phyloP scores from a whole-genome alignment of 257 asterid species.

The Solanum pennellii region DNA sequence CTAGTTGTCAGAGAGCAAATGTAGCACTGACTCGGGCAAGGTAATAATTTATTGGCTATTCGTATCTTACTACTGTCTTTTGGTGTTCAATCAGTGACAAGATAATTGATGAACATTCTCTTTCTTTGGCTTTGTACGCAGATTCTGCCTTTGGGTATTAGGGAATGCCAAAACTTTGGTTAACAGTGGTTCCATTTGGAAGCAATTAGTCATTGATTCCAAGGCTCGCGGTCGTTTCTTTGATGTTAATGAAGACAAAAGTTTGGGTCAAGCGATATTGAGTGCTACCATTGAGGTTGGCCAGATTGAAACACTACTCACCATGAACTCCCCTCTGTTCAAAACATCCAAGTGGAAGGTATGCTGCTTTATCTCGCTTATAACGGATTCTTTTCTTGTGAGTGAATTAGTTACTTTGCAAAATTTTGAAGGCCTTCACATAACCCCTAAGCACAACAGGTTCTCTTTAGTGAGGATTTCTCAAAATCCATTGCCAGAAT shows the following conservation, averaged over 20 bases:
- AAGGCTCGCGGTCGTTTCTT: slow-evolving; percentile 45
- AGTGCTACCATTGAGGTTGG: slow-evolving; percentile 22
- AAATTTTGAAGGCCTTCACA: neutral
- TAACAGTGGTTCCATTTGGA: slow-evolving; percentile 57
- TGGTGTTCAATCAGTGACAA: neutral
- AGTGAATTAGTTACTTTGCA: neutral
- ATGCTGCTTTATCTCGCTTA: neutral
- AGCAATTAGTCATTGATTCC: slow-evolving; percentile 36
- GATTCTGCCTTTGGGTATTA: slow-evolving; percentile 61
- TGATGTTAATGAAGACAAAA: slow-evolving; percentile 30
- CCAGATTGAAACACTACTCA: slow-evolving; percentile 17
- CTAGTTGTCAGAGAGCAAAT: slow-evolving; percentile 42
- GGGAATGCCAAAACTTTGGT: slow-evolving; percentile 50
- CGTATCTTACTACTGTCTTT: neutral
- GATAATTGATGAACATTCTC: neutral
- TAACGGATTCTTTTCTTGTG: neutral
- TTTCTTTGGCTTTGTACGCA: neutral
- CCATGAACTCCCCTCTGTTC: slow-evolving; percentile 10
- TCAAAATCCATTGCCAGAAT: slow-evolving; percentile 9
- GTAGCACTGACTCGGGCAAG: slow-evolving; percentile 72
- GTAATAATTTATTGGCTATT: slow-evolving; percentile 6
- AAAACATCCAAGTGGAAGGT: neutral
- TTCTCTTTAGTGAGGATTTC: slow-evolving; percentile 18
- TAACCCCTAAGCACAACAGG: neutral
- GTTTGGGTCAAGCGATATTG: slow-evolving; percentile 27